Conservation (phyloP, 1,284 basidiomycete genomes). For the Marasmius fiardii region DNA sequence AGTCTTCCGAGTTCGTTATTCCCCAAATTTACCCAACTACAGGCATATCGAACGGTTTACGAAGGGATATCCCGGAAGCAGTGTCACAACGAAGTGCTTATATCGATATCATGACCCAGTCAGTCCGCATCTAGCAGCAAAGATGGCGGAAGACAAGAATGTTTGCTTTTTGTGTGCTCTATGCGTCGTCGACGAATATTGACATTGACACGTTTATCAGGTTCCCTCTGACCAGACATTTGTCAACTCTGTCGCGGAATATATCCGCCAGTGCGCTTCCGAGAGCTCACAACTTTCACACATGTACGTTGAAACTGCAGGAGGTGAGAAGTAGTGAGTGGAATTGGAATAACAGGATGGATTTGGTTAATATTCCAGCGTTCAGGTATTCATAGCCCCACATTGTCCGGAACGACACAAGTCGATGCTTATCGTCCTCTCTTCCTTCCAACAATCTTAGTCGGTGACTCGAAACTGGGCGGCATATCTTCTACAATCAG, state of each 20-base stretch:
- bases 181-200: neutral
- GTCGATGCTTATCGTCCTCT: constrained; percentile 81
- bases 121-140: constrained; percentile 88
- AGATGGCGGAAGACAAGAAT: constrained; percentile 47
- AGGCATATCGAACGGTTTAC: constrained; percentile 74
- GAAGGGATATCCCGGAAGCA: constrained; percentile 29
- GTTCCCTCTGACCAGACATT: constrained; percentile 67
- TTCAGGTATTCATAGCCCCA: constrained; percentile 90
- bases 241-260: constrained; percentile 60
- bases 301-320: constrained; percentile 93
- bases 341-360: neutral
- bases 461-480: constrained; percentile 88
- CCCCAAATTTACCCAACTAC: constrained; percentile 4
- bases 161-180: constrained; percentile 16
- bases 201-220: constrained; percentile 17
- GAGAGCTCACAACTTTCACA: constrained; percentile 36
- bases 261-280: constrained; percentile 54
- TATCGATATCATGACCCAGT: constrained; percentile 88
- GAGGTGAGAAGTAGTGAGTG: constrained; percentile 53
- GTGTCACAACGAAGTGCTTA: constrained; percentile 70
- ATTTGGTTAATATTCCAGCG: neutral
- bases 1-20: neutral
- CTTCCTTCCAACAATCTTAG: constrained; percentile 83
- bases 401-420: constrained; percentile 84
- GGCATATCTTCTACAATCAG: constrained; percentile 95